These are phyloP conservation scores for Thozetella sp. DNA, from an alignment of 495 filamentous ascomycete species.

Conservation along the genomic window DNA sequence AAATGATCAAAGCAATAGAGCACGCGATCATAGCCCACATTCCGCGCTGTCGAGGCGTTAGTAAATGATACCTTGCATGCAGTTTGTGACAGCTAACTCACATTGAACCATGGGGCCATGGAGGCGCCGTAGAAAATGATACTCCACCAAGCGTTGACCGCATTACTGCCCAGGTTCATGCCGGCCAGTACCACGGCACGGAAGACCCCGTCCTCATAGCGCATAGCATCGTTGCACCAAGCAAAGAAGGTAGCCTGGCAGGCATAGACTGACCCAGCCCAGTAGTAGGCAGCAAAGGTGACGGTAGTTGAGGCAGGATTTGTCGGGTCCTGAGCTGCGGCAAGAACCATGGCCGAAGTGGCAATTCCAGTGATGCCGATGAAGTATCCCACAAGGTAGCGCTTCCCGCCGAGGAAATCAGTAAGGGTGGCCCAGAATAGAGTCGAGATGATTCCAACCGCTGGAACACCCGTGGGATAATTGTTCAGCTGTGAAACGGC, in stretches of 20 bases:
- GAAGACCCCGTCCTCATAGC: conserved; percentile 41
- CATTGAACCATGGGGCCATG: conserved; percentile 60
- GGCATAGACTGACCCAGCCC: conserved; percentile 56
- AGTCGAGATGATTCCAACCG: conserved; percentile 54
- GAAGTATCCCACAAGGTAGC: conserved; percentile 57
- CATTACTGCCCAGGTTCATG: conserved; percentile 62
- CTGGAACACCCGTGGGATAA: conserved; percentile 51
- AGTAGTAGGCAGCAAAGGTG: conserved; percentile 56
- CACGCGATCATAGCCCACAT: conserved; percentile 63
- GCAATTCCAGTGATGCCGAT: conserved; percentile 50
- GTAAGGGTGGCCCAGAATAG: conserved; percentile 59
- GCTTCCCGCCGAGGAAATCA: conserved; percentile 47
- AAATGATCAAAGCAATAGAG: conserved; percentile 49
- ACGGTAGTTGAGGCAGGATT: conserved; percentile 22
- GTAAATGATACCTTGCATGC: too few species aligned
- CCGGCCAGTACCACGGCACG: conserved; percentile 53
- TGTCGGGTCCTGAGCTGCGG: conserved; percentile 36
- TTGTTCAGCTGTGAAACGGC: conserved; percentile 49
- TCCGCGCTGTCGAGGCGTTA: conserved; percentile 35
- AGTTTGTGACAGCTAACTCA: too few species aligned
- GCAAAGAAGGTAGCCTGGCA: conserved; percentile 64
- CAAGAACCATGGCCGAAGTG: conserved; percentile 50
- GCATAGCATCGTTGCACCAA: conserved; percentile 62
- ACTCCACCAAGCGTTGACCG: conserved; percentile 65
- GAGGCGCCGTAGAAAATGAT: conserved; percentile 64